Base-by-base conservation (phyloP, 306 rosid species). In the Urtica urens region DNA sequence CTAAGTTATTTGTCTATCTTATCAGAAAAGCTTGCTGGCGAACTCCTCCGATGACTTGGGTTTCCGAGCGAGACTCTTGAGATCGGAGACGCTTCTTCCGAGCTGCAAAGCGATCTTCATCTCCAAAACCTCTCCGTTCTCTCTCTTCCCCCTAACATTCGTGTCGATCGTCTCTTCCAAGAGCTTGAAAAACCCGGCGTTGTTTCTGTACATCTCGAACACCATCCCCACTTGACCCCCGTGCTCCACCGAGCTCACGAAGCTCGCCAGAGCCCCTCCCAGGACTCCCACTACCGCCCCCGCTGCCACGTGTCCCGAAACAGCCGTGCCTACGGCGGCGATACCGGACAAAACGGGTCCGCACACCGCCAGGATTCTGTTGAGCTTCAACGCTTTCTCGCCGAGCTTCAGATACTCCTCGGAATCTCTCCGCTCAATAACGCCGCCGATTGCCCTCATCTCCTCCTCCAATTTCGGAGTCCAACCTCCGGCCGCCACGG, bases 161-260 rank as follows among this genome's bases (percentile, higher is more conserved):
- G 50, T 23, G 52, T 78, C 74, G 6, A 83, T 73, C 1, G 40
- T 63, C 72, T 75, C 92, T 46, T 78, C 74, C 75, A 80, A 69
- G 49, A 77, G 79, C 80, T 72, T 77, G 38, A 87, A 80, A 37
- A 69, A 72, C 6, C 94, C 96, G 46, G 48, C 63, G 34, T 43
- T 48, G 43, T 46, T 57, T 21, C 83, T 74, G 23, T 80, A 80
- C 82, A 78, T 59, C 56, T 87, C 94, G 54, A 80, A 74, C 62
- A 83, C 79, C 96, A 83, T 87, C 42, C 94, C 94, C 5, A 72
- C 75, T 78, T 87, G 94, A 8, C 85, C 85, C 14, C 94, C 96
- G 62, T 83, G 96, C 57, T 83, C 77, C 23, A 87, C 3, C 5
- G 79, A 53, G 57, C 78, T 87, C 52, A 76, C 94, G 19, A 73